Base-by-base conservation (phyloP, 2,329 filamentous ascomycete genomes). In the Trichocomaceae sp. region DNA sequence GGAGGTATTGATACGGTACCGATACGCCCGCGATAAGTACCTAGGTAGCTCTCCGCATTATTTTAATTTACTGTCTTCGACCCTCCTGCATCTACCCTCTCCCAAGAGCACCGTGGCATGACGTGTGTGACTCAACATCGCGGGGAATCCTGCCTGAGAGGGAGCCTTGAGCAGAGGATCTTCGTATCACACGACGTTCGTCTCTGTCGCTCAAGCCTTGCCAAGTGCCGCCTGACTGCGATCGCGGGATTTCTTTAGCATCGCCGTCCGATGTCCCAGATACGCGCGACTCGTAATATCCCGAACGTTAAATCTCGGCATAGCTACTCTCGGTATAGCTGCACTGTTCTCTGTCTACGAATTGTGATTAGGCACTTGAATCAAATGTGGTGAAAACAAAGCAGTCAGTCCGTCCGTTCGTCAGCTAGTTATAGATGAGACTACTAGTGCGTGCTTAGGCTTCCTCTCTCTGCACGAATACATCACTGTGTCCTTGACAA, bases 111-210 rank as follows among this genome's bases (percentile, higher is more conserved):
- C 12, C 31, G 12, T 33, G 29, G 29, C 29, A 33, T 33, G 29
- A 33, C 29, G 29, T 33, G 10, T 35, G 31, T 35, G 31, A 3
- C 13, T 15, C 15, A 41, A 17, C 9, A 39, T 41, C n/a, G 37
- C 37, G n/a, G n/a, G 37, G 12, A 39, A n/a, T 8, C 35, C 13
- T 6, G 23, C 4, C 13, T 4, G 13, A n/a, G n/a, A 4, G 7
- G 39, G 17, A 1, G 17, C 17, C 17, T 42, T 42, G 31, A 35
- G 26, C 26, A 6, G 8, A 41, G 37, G 39, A 42, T 42, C 39
- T 42, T 42, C 39, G 17, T 19, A 52, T 52, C 50, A 52, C 50
- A 46, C 50, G 50, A 52, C 50, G 31, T 19, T 23, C 35, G 15
- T 13, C 41, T 42, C 23, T n/a, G 12, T 39, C 49, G 13, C 49